Evolutionary conservation across 2,329 filamentous ascomycete genomes (phyloP), one percentile per base, ranked within the genome.

Genomic region (Apiospora sp.): DNA sequence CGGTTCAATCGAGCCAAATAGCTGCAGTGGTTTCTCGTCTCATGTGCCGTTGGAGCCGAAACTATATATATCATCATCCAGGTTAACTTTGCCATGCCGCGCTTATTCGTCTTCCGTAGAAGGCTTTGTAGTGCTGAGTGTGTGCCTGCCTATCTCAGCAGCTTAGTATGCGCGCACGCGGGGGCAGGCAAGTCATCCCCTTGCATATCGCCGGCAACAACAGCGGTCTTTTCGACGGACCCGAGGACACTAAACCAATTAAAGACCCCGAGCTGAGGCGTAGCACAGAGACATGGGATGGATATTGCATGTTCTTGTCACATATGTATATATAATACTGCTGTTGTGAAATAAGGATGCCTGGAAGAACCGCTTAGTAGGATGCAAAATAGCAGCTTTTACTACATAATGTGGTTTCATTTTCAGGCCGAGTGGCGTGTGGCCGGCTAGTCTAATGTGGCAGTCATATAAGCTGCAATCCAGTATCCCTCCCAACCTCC

Each of bases 371-470:
- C 54, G 37, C 10, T 13, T 37, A 19, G 27, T 41, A 37, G 54
- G 19, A 5, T 37, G 19, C 10, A 13, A 61, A 12, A 7, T n/a
- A n/a, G 19, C 34, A 64, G 58, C 19, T 41, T 64, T 64, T 37
- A 41, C 58, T 64, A 64, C 34, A 41, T 64, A 64, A 64, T 64
- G 58, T 64, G 30, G 30, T 64, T 41, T 64, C 34, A 37, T 64
- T 64, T 64, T 64, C 58, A 64, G 34, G 58, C 58, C 58, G 58
- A 41, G 58, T 64, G 58, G 58, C 34, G 19, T 64, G 30, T 64
- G 58, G 58, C 58, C 58, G 19, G 58, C 58, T 64, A 64, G 58
- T 64, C 58, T 64, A 64, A 64, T 64, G 58, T 37, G 49, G 54
- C 58, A 64, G 58, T 37, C 58, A n/a, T 64, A n/a, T 64, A 41